phyloP scores from a whole-genome alignment of 495 filamentous ascomycete genomes.

The Pyrenopolyporus hunteri region DNA sequence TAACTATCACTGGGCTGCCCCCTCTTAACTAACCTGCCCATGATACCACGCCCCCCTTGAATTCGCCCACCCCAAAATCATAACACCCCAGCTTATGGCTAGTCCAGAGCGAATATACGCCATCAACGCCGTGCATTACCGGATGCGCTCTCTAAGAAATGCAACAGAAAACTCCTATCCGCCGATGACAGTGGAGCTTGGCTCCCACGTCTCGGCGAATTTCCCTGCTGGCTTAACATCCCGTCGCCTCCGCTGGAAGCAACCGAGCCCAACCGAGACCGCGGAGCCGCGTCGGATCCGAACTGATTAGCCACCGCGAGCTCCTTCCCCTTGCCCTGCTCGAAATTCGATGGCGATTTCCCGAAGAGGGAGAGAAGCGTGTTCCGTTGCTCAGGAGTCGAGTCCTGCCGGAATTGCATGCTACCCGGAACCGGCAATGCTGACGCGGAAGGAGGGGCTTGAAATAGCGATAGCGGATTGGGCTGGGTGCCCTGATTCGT shows the following conservation, averaged over 20 bases:
- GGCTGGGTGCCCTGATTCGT: slow-evolving; percentile 18
- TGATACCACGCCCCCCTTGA: not conserved
- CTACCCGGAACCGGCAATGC: slow-evolving; percentile 34
- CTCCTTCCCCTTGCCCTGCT: slow-evolving; percentile 52
- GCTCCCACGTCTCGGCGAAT: slow-evolving; percentile 51
- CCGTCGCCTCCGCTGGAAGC: slow-evolving; percentile 47
- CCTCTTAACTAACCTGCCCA: not conserved
- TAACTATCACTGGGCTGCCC: not conserved
- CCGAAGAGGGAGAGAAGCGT: slow-evolving; percentile 74
- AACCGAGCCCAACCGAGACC: slow-evolving; percentile 50
- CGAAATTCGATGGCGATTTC: slow-evolving; percentile 58
- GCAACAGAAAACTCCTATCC: slow-evolving; percentile 79
- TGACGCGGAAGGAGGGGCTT: slow-evolving; percentile 42
- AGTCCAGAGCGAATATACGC: not conserved
- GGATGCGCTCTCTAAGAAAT: slow-evolving; percentile 65
- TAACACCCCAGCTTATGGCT: not conserved
- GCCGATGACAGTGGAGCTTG: slow-evolving; percentile 65
- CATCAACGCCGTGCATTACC: slow-evolving; percentile 24
- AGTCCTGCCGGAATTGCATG: slow-evolving; percentile 35
- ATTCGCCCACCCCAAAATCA: not conserved
- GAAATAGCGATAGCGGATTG: slow-evolving; percentile 43
- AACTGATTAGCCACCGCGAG: slow-evolving; percentile 42
- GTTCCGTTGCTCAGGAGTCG: slow-evolving; percentile 67
- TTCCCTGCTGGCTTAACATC: slow-evolving; percentile 35
- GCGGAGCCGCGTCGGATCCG: slow-evolving; percentile 45